Base-by-base conservation (phyloP, 768 basidiomycete species). In the Collybia sordida region DNA sequence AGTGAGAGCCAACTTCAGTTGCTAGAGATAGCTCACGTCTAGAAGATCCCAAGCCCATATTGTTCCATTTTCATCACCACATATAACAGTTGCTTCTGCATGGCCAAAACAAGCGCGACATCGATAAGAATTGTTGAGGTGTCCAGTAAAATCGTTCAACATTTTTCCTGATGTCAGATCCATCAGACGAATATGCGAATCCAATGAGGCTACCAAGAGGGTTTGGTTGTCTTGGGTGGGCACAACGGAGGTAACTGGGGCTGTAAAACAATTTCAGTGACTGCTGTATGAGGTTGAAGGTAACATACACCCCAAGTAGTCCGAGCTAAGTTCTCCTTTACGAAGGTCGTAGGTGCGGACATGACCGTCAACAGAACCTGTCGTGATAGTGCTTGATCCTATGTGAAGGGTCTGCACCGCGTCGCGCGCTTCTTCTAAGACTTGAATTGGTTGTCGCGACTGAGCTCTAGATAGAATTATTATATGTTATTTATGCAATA, bases 21-120 rank as follows among this genome's bases (percentile, higher is more conserved):
- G 14, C 31, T 27, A 9, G 25, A 27, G 25, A 43, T 39, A 51
- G 38, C 66, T 62, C 67, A 95, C 95, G 64, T 92, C 89, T 18
- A 98, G 80, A 51, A 98, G 72, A 58, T 96, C 92, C 95, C 95
- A 99, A 36, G 83, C 83, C 92, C 93, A 97, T 2, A 99, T 72
- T 52, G 69, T 72, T 0, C 97, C 97, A 6, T 86, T 79, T 67
- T 98, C 97, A 63, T 98, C 97, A 7, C 97, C 97, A 52, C 82
- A 86, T 4, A 96, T 64, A 14, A 98, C 83, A 21, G 66, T 82
- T 6, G 86, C 88, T 68, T 98, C 97, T 3, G 77, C 86, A 54
- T 88, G 80, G 9, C 89, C 89, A 60, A 96, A 96, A 57, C 83
- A 87, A 21, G 86, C 85, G 23, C 88, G 84, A 60, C 82, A 87